Base-by-base conservation (phyloP, 2,329 filamentous ascomycete species). In the Colletotrichum sp. region DNA sequence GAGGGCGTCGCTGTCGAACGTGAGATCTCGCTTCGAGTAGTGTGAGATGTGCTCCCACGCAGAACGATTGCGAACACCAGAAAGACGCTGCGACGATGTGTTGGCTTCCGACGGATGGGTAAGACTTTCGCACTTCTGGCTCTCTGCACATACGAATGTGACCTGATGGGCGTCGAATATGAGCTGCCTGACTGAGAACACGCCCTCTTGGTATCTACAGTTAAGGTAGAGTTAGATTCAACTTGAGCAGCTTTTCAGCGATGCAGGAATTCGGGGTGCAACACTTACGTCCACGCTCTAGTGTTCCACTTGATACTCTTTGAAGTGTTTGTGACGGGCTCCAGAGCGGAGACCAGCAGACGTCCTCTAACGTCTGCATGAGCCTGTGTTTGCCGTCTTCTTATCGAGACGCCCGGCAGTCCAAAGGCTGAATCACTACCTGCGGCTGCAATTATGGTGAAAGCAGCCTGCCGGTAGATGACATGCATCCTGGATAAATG, bases 201-300 rank as follows among this genome's bases (percentile, higher is more conserved):
- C 6, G 8, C 6, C 43, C 43, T 52, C n/a, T 13, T 52, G n/a
- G 3, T 52, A 52, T 21, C n/a, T 52, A 4, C 5, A 2, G 8
- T 43, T n/a, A 8, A 3, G 3, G 7, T 7, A 13, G 6, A 8
- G 43, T 48, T 8, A 52, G 10, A 3, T 21, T 6, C 0, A 7
- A 7, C 1, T 8, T 13, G 0, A 3, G 6, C 10, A 13, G 10
- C 6, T 3, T 21, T 52, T 21, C 6, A 8, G 43, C 43, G 9
- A 0, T n/a, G 4, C 9, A 48, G 16, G 12, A 10, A 1, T 12
- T 4, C 2, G 43, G 3, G 1, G 0, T 21, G 43, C 43, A 12
- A 2, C 0, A 52, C 43, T 52, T 2, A 52, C 43, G 43, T 52
- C 43, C n/a, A 52, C 12, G 43, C n/a, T 52, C 43, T 52, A 52